Conservation (phyloP, 129 eudicot species). For the Daucus carota region DH1_v3.0 NC_030381.2:41362501-41363000, state of each 20-base stretch:
- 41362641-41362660: not conserved
- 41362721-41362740: not conserved
- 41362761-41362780: not conserved
- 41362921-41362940: not conserved
- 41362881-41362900: not conserved
- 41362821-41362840: not conserved
- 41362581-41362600: constrained; percentile 44
- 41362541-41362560: constrained; percentile 60
- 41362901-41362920: not conserved
- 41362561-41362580: constrained; percentile 52
- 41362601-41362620: constrained; percentile 78
- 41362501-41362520: constrained; percentile 77
- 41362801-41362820: not conserved
- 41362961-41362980: not conserved
- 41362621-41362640: constrained; percentile 2
- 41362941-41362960: not conserved
- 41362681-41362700: no score
- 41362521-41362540: constrained; percentile 56
- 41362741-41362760: not conserved
- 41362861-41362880: not conserved
- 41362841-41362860: not conserved
- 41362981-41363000: not conserved
- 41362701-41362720: not conserved
- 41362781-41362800: not conserved
- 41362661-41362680: not conserved